Conservation (phyloP, 169 alveolate genomes). For the Cryptosporidium sp. region DNA sequence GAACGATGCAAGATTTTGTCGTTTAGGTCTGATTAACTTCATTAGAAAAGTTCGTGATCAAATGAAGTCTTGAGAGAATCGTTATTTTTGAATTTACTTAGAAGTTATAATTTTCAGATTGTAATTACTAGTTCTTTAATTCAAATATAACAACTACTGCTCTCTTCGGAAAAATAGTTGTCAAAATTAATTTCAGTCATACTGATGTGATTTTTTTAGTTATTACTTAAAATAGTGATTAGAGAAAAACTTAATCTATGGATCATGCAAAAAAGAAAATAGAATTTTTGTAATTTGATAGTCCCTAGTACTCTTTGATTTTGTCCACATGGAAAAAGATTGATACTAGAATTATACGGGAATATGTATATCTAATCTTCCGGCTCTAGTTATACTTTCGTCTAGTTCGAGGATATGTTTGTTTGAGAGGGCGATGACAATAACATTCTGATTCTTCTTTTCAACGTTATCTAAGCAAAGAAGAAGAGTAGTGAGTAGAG, state of each 20-base stretch:
- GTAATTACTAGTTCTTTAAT: not conserved
- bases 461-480: conserved; percentile 65
- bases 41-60: not conserved
- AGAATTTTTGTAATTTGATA: too few relatives aligned
- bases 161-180: not conserved
- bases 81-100: not conserved
- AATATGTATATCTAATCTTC: conserved; percentile 60
- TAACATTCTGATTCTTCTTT: conserved; percentile 32
- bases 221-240: not conserved
- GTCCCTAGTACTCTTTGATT: not conserved
- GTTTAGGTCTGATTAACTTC: not conserved
- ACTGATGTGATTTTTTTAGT: not conserved
- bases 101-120: too few relatives aligned
- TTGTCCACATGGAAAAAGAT: not conserved
- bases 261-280: not conserved
- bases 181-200: not conserved
- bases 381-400: conserved; percentile 66
- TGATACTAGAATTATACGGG: not conserved
- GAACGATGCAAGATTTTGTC: not conserved
- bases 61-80: not conserved
- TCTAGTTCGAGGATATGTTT: conserved; percentile 10
- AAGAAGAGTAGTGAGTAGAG: conserved; percentile 49
- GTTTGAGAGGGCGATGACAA: conserved; percentile 49
- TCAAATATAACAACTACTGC: not conserved
- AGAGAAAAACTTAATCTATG: not conserved